These are phyloP conservation scores for Lasiosphaeriaceae sp. DNA, from an alignment of 495 filamentous ascomycete genomes.

Conservation along the genomic window DNA sequence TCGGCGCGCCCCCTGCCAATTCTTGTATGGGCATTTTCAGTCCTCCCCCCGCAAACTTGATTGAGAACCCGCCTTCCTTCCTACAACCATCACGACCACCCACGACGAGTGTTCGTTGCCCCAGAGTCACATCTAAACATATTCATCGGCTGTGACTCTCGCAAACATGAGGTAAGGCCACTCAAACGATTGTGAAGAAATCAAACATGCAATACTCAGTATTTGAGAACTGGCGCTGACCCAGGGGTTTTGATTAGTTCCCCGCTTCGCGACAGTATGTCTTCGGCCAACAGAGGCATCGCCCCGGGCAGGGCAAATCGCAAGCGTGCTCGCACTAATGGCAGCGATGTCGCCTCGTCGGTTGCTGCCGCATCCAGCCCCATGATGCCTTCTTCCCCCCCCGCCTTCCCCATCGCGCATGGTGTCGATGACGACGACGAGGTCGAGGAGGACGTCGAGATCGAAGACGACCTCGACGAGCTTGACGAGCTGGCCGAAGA, in stretches of 20 bases:
- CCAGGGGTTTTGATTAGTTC: constrained; percentile 46
- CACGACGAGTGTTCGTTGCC: constrained; percentile 4
- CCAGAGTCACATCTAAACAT: neutral
- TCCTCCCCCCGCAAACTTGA: constrained; percentile 9
- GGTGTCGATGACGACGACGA: constrained; percentile 69
- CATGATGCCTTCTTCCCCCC: constrained; percentile 46
- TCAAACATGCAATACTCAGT: no score
- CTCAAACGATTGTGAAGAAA: no score
- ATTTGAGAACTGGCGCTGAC: neutral
- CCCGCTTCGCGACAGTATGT: constrained; percentile 77
- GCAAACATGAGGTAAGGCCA: constrained; percentile 36
- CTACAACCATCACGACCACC: constrained; percentile 3
- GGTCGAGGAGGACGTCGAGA: constrained; percentile 37
- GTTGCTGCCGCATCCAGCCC: constrained; percentile 58
- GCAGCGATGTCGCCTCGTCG: constrained; percentile 64
- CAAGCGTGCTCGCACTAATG: constrained; percentile 77
- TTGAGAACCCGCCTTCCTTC: neutral
- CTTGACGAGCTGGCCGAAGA: constrained; percentile 96
- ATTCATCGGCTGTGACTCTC: neutral
- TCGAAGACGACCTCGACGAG: constrained; percentile 83
- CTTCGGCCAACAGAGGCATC: constrained; percentile 79
- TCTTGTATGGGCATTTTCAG: constrained; percentile 6
- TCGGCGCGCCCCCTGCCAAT: constrained; percentile 1
- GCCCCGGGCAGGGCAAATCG: constrained; percentile 54
- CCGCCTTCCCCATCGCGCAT: constrained; percentile 50